Base-by-base conservation (phyloP, 2,329 filamentous ascomycete genomes). In the Balansia obtecta region DNA sequence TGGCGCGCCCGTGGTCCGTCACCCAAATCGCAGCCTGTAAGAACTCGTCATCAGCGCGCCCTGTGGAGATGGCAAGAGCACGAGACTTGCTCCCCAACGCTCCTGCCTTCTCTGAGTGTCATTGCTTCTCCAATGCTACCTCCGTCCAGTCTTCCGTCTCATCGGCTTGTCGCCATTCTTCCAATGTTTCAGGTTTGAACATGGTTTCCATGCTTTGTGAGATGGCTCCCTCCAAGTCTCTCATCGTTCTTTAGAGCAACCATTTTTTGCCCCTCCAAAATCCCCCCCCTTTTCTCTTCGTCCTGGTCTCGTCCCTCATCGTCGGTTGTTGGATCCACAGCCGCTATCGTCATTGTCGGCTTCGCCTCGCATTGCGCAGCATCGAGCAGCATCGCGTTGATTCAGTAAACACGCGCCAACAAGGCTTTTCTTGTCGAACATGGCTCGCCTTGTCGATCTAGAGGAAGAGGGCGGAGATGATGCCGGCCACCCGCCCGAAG, bases 381-480 rank as follows among this genome's bases (percentile, higher is more conserved):
- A 22, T 34, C 50, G 22, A 40, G 37, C 39, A 41, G 27, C 30
- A 22, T 34, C 50, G 12, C 41, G 4, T n/a, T 20, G 7, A 7
- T 32, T 42, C 27, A 15, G 13, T 12, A 12, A 27, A 39, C 39
- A 47, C 43, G 20, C 20, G 20, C 39, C 46, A 15, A 33, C 33
- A 10, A 39, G 40, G 30, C 12, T 15, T 22, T 12, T n/a, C n/a
- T n/a, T n/a, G n/a, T 33, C 7, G 15, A 20, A 51, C 2, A 60
- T 60, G 58, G 58, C 58, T 44, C 57, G 55, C 10, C 59, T 60
- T 40, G 41, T 60, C 41, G 58, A 60, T 50, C 45, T 60, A 13
- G 57, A 55, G 3, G 53, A 57, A 45, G 52, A 50, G 3, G 50
- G 46, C 13, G 46, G 45, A 33, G 53, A 54, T 45, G 48, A 45